Base-by-base conservation (phyloP, 2,329 filamentous ascomycete species). In the Cyclaneusma minus region DNA sequence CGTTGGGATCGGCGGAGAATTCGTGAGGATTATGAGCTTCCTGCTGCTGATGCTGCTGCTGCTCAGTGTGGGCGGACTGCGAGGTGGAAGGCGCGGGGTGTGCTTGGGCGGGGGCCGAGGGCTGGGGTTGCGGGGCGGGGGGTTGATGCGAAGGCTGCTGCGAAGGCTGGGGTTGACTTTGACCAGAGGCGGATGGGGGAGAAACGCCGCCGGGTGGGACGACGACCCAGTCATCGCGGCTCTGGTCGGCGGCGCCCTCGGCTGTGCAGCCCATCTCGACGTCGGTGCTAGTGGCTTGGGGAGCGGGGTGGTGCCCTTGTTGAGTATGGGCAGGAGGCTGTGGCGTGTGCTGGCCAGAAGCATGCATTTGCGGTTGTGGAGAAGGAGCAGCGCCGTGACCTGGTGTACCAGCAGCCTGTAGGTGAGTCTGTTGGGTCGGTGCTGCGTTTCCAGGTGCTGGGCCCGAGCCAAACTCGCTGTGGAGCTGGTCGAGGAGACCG, bases 141-240 rank as follows among this genome's bases (percentile, higher is more conserved):
- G 17, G 21, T 16, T 29, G 27, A 20, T 13, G 14, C 27, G 24
- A 28, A 19, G 16, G 25, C 29, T 5, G 39, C 36, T 10, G 41
- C 39, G 24, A 38, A 37, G 7, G 27, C 34, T 10, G 35, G 30
- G 3, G 35, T n/a, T 41, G 31, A 13, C 35, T 30, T 20, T 34
- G 31, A 15, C 29, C 22, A 13, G 32, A 22, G 9, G 19, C 24
- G n/a, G 30, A 16, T 13, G 16, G 35, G 20, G 48, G 45, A 22
- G 51, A 38, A 54, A 60, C 54, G 13, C 60, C 63, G 24, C 67
- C 68, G 36, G 77, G 74, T 29, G 73, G 68, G 16, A 84, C 68
- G 30, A 84, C 73, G 3, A 83, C 72, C 78, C 78, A 84, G 35
- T 84, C 79, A 16, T 66, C 73, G 28, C 54, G 60, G 12, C 57